Conservation (phyloP, 768 basidiomycete genomes). For the Boletales sp. region DNA sequence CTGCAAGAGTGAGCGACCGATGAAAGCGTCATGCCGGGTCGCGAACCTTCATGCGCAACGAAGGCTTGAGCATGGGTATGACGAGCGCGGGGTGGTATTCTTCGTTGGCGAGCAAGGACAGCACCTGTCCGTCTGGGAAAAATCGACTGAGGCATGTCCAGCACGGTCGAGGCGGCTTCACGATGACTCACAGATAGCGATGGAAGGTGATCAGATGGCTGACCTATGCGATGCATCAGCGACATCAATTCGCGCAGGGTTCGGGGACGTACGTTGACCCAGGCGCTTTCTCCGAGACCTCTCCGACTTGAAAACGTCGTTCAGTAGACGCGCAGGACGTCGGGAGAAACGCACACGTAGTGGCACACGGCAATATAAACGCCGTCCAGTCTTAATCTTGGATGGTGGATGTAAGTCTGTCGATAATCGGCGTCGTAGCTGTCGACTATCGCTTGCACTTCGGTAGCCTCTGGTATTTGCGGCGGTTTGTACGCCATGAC, state of each 20-base stretch:
- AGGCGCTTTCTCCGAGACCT: slow-evolving; percentile 78
- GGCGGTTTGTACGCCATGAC: slow-evolving; percentile 65
- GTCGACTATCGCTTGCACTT: slow-evolving; percentile 47
- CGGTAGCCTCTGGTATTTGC: slow-evolving; percentile 56
- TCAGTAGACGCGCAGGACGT: not conserved
- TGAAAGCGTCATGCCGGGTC: not conserved
- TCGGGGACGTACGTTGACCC: slow-evolving; percentile 69
- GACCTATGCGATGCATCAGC: slow-evolving; percentile 41
- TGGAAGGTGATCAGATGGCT: slow-evolving; percentile 90
- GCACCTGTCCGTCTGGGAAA: slow-evolving; percentile 80
- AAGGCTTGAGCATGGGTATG: slow-evolving; percentile 72
- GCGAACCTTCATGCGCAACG: slow-evolving; percentile 70
- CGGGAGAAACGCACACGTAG: slow-evolving; percentile 59
- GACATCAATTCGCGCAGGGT: not conserved
- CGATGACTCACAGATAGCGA: slow-evolving; percentile 70
- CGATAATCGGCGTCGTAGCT: slow-evolving; percentile 65
- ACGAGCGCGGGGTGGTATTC: slow-evolving; percentile 65
- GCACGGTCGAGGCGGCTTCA: not conserved
- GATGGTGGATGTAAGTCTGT: slow-evolving; percentile 77
- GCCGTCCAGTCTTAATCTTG: slow-evolving; percentile 80
- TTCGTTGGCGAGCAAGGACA: slow-evolving; percentile 83
- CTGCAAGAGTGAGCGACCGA: slow-evolving; percentile 33
- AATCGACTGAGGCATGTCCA: slow-evolving; percentile 58
- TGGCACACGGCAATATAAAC: slow-evolving; percentile 92
- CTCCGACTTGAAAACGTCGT: slow-evolving; percentile 33